Conservation (phyloP, 768 basidiomycete species). For the Hydnum rufescens region DNA sequence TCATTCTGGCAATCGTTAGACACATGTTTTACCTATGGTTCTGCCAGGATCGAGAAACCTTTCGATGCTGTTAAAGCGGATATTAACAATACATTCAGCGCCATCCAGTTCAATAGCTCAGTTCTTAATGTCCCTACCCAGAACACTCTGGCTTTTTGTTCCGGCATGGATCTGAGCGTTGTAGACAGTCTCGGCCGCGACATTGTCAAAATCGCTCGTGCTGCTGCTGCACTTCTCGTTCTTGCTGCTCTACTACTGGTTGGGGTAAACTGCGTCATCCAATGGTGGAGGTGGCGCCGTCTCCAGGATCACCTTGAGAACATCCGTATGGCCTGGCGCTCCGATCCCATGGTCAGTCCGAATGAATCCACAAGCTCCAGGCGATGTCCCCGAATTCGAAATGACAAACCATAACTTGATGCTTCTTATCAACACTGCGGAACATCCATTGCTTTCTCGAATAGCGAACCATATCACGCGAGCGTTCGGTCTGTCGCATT, state of each 20-base stretch:
- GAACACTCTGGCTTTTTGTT: constrained; percentile 55
- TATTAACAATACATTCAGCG: constrained; percentile 68
- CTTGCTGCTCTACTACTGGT: constrained; percentile 53
- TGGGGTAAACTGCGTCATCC: constrained; percentile 50
- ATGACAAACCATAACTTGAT: constrained; percentile 62
- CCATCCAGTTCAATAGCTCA: constrained; percentile 51
- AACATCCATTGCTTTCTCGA: constrained; percentile 55
- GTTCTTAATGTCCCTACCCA: constrained; percentile 58
- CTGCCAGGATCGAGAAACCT: constrained; percentile 26
- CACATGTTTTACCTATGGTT: background rate
- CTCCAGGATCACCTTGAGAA: constrained; percentile 43
- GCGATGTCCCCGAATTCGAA: constrained; percentile 29
- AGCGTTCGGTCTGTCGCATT: constrained; percentile 33
- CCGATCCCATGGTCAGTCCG: constrained; percentile 44
- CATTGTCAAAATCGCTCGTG: constrained; percentile 59
- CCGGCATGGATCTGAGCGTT: constrained; percentile 56
- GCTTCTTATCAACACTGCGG: constrained; percentile 43
- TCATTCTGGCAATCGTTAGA: background rate
- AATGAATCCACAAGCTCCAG: constrained; percentile 17
- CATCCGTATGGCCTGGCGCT: constrained; percentile 49
- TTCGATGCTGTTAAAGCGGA: constrained; percentile 77
- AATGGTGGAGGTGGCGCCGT: constrained; percentile 77
- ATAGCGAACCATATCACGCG: constrained; percentile 35
- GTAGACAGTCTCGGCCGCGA: constrained; percentile 71
- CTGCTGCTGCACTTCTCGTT: constrained; percentile 57